Conservation (phyloP, 352 stramenopile genomes). For the Globisporangium yorkense region DNA sequence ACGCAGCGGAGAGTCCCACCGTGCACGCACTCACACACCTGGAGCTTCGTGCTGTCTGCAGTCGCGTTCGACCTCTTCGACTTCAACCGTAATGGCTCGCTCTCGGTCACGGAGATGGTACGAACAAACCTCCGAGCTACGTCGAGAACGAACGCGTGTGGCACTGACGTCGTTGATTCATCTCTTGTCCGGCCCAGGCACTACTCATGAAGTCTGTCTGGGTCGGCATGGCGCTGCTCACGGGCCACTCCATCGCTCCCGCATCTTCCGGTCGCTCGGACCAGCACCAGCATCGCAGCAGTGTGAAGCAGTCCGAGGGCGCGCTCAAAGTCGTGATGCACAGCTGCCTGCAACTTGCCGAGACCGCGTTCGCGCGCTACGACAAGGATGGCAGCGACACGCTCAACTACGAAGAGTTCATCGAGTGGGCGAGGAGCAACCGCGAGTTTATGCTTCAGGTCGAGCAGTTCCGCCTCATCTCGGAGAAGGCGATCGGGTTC, state of each 20-base stretch:
- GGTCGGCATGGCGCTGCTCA: constrained; percentile 63
- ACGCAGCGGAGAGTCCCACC: neutral
- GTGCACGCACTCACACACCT: neutral
- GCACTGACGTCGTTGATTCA: neutral
- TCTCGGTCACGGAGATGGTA: constrained; percentile 69
- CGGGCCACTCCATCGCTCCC: constrained; percentile 16
- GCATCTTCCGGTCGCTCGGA: constrained; percentile 2
- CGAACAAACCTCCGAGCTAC: neutral
- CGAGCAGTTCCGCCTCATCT: constrained; percentile 68
- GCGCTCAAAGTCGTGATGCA: constrained; percentile 27
- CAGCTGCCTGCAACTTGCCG: constrained; percentile 40
- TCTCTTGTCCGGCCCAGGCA: constrained; percentile 19
- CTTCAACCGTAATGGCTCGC: constrained; percentile 71
- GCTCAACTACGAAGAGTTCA: constrained; percentile 74
- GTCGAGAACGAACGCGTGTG: neutral
- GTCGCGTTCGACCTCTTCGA: constrained; percentile 76
- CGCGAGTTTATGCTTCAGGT: constrained; percentile 84
- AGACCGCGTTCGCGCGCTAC: constrained; percentile 48
- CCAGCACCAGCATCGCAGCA: neutral
- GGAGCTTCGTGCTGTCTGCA: constrained; percentile 9
- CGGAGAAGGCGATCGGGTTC: constrained; percentile 57
- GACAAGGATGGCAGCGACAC: constrained; percentile 35
- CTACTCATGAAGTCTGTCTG: constrained; percentile 80
- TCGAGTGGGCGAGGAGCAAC: constrained; percentile 78
- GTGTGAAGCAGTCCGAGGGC: neutral